Base-by-base conservation (phyloP, 2,329 filamentous ascomycete genomes). In the Huntiella savannae region DNA sequence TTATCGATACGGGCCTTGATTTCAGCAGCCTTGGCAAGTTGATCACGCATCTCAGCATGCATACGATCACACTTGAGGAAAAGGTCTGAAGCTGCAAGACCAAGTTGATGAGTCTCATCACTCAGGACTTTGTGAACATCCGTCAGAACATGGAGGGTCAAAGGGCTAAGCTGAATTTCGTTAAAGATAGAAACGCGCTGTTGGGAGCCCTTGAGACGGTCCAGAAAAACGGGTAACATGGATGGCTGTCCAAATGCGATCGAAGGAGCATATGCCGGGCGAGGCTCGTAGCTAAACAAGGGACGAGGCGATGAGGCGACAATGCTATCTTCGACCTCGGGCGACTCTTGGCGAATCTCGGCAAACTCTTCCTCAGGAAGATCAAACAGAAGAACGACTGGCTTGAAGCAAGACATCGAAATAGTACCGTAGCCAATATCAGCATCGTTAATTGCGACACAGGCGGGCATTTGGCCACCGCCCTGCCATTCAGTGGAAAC, bases 91-190 rank as follows among this genome's bases (percentile, higher is more conserved):
- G 79, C 81, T 1, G 79, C 81, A 38, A 72, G 63, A 12, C 80
- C 79, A 8, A 87, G 67, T 8, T 67, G 68, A 53, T 79, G 68
- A 0, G 79, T 84, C 59, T 87, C 80, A 7, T 71, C 69, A 51
- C 75, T 75, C 4, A 87, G 65, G 4, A 82, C 65, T 55, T 79
- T 76, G 58, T 88, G 82, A 0, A 76, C 75, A 49, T 82, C 75
- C 22, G 79, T 81, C 53, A 88, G 72, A 34, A 84, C 67, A 52
- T 77, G 71, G 13, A 87, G 66, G 2, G 79, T 82, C 16, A 79
- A 72, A 10, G 79, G 75, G 16, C 77, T 82, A 16, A 86, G 69
- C 49, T 74, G 70, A 46, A 87, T 67, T 55, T 82, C 75, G 50
- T 82, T 77, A 48, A 72, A 74, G 42, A 83, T 62, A 19, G 76